Conservation (phyloP, 352 stramenopile species). For the Bremia lactucae region DNA sequence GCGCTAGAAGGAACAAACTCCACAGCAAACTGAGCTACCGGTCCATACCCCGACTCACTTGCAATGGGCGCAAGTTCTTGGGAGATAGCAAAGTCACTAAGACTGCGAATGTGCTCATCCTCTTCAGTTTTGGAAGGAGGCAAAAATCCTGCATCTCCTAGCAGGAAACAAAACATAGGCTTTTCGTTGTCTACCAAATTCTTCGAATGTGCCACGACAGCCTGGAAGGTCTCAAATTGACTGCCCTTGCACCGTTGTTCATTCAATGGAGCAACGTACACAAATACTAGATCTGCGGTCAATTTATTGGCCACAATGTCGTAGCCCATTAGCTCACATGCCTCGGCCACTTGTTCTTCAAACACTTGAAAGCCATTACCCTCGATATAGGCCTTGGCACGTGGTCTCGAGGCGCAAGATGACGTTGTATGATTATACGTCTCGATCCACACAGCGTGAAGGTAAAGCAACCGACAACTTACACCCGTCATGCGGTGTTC, state of each 20-base stretch:
- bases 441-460: conserved; percentile 37
- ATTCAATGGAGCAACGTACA: conserved; percentile 46
- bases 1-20: conserved; percentile 43
- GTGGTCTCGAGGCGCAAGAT: too few species aligned
- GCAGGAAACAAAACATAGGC: conserved; percentile 52
- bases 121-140: conserved; percentile 33
- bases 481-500: conserved; percentile 46
- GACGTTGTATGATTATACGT: conserved; percentile 8
- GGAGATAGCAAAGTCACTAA: conserved; percentile 75
- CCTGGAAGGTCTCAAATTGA: conserved; percentile 39
- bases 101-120: conserved; percentile 37
- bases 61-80: conserved; percentile 51
- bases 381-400: conserved; percentile 28
- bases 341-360: conserved; percentile 16
- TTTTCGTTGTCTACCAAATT: conserved; percentile 16
- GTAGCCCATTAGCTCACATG: conserved; percentile 45
- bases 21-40: conserved; percentile 56
- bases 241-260: conserved; percentile 26
- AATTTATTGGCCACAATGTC: conserved; percentile 18
- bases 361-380: conserved; percentile 53
- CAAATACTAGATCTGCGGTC: conserved; percentile 37
- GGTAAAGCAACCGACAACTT: conserved; percentile 62
- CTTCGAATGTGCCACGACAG: conserved; percentile 18
- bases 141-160: conserved; percentile 66
- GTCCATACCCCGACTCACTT: conserved; percentile 30